Percentiles rank a stretch among this genome's conserved stretches.
Evolutionary conservation across 2,329 filamentous ascomycete species (phyloP).

Genomic region (Ramularia endophylla): DNA sequence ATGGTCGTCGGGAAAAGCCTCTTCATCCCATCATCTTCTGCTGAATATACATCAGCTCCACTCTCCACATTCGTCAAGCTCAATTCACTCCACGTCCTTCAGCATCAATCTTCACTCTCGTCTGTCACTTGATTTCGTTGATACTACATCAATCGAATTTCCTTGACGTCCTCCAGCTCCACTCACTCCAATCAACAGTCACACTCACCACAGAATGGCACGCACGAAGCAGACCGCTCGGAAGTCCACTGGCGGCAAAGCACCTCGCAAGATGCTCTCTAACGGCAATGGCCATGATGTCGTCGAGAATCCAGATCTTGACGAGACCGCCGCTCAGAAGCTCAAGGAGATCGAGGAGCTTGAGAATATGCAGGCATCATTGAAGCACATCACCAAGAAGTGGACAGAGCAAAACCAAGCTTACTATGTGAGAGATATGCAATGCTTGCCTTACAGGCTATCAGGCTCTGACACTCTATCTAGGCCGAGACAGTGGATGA

Average conservation of each 20-base stretch:
- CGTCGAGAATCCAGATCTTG: slow-evolving; percentile 19
- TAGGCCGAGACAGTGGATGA: slow-evolving; percentile 22
- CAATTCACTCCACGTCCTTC: too few species aligned
- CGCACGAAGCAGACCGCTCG: slow-evolving; percentile 18
- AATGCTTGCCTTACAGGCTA: too few species aligned
- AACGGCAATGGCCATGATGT: slow-evolving; percentile 6
- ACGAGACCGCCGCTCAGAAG: slow-evolving; percentile 18
- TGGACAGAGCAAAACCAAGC: slow-evolving; percentile 22
- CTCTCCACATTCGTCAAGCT: too few species aligned
- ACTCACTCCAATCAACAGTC: neutral
- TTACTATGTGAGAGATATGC: slow-evolving; percentile 20
- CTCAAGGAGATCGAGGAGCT: slow-evolving; percentile 22
- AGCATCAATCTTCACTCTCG: too few species aligned
- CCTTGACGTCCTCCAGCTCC: too few species aligned
- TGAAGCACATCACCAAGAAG: slow-evolving; percentile 25
- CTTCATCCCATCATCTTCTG: too few species aligned
- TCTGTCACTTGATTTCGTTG: too few species aligned
- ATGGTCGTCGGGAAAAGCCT: too few species aligned
- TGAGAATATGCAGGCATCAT: slow-evolving; percentile 16
- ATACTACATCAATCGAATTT: too few species aligned
- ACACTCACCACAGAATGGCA: slow-evolving; percentile 7
- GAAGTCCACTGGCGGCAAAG: slow-evolving; percentile 8
- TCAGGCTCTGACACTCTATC: too few species aligned
- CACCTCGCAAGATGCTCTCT: slow-evolving; percentile 1
- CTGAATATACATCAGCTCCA: too few species aligned